A percentile compares a stretch with the other conserved stretches of the same genome.
These are phyloP conservation scores for Byssothecium circinans DNA, from an alignment of 2,329 filamentous ascomycete genomes.

Conservation along the genomic window DNA sequence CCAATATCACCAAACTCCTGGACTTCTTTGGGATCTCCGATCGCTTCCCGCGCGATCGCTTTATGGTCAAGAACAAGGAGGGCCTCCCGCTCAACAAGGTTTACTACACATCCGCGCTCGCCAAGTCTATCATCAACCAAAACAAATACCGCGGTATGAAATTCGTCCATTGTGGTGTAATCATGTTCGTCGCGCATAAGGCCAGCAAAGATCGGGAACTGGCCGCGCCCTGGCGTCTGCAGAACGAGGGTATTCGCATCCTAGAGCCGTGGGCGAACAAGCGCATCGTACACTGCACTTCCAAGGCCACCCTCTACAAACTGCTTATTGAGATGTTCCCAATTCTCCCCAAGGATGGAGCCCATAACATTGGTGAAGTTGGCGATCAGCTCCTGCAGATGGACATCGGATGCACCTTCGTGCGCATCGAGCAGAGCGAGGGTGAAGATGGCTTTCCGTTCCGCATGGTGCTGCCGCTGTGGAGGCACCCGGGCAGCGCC, in stretches of 20 bases:
- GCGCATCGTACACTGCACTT: constrained; percentile 74
- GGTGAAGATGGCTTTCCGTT: constrained; percentile 66
- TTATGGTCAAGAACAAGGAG: constrained; percentile 91
- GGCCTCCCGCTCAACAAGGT: constrained; percentile 90
- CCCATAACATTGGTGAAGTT: constrained; percentile 80
- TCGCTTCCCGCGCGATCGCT: constrained; percentile 85
- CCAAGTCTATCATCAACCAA: constrained; percentile 78
- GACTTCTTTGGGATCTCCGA: constrained; percentile 82
- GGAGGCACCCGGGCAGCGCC: constrained; percentile 87
- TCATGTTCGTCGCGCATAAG: constrained; percentile 71
- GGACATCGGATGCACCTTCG: constrained; percentile 86
- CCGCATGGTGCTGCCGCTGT: constrained; percentile 85
- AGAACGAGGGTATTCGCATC: constrained; percentile 90
- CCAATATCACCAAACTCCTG: constrained; percentile 75
- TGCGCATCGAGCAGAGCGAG: constrained; percentile 77
- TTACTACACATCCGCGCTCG: constrained; percentile 88
- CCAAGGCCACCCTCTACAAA: constrained; percentile 74
- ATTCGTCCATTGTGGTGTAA: constrained; percentile 94
- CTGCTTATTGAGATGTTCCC: constrained; percentile 97
- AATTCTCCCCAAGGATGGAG: constrained; percentile 74
- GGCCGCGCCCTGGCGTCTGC: constrained; percentile 89
- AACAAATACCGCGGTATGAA: constrained; percentile 93
- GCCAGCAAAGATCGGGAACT: constrained; percentile 98
- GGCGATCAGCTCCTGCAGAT: constrained; percentile 78
- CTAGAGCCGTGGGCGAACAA: constrained; percentile 87